Conservation (phyloP, 2,329 filamentous ascomycete species). For the Trichoderma brevicompactum region DNA sequence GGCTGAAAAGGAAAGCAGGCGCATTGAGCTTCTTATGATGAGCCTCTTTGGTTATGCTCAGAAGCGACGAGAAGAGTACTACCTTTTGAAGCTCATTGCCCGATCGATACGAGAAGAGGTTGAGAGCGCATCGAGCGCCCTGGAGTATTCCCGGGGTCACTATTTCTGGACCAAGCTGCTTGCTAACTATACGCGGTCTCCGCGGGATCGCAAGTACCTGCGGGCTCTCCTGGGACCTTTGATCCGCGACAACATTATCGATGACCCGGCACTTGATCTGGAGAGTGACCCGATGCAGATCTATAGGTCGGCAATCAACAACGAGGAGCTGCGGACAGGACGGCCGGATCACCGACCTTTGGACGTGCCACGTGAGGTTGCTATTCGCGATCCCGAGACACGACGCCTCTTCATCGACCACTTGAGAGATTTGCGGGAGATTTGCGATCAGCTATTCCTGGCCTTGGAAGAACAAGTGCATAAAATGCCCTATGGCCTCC, state of each 20-base stretch:
- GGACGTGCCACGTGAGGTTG: constrained; percentile 86
- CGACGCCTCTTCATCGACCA: constrained; percentile 92
- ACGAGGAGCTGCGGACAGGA: constrained; percentile 93
- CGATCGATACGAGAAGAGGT: constrained; percentile 86
- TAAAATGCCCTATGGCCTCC: constrained; percentile 89
- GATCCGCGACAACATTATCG: constrained; percentile 89
- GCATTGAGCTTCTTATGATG: constrained; percentile 93
- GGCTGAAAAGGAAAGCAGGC: constrained; percentile 88
- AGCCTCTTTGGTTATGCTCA: constrained; percentile 96
- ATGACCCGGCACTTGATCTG: constrained; percentile 86
- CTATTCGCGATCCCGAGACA: constrained; percentile 95
- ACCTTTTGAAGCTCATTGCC: constrained; percentile 84
- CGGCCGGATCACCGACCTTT: constrained; percentile 78
- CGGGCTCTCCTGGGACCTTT: constrained; percentile 83
- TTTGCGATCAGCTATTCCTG: constrained; percentile 87
- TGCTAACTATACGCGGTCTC: constrained; percentile 84
- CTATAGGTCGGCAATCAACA: constrained; percentile 92
- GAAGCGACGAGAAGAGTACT: constrained; percentile 95
- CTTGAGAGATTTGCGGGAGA: constrained; percentile 89
- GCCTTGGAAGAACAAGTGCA: constrained; percentile 81
- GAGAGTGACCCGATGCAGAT: constrained; percentile 98
- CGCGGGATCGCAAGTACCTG: constrained; percentile 89
- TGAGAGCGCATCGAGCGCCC: constrained; percentile 70
- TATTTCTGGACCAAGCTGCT: constrained; percentile 93
- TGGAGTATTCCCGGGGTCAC: constrained; percentile 86